Evolutionary conservation across 164 flowering plant species (phyloP), one percentile per base, ranked within the genome.

Genomic region (Aristolochia fimbriata): DNA sequence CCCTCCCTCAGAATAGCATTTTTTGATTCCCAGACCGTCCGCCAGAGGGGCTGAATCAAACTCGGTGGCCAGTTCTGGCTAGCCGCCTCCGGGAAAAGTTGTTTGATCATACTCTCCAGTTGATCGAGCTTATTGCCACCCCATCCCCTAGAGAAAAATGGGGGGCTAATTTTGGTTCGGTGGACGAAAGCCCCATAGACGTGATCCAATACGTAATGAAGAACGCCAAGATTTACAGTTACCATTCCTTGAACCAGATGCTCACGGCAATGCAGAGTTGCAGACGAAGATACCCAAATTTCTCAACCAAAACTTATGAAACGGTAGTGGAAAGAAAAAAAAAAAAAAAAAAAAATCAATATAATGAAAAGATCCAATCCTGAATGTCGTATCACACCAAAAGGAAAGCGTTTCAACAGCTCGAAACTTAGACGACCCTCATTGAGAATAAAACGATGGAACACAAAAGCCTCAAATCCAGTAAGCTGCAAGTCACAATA

Each of bases 81-180:
- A 41, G 69, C 86, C 15, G 74, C 62, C 20, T 81, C 81, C 7
- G 97, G 99, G 65, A 90, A 90, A 31, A 86, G 69, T 67, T 88
- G 87, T 64, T 79, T 81, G 62, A 86, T 83, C 85, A 90, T 67
- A 58, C 61, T 80, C 76, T 90, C 99, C 14, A 93, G 63, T 55
- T 83, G 68, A 51, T 85, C 93, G 61, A 93, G 89, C 82, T 84
- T 83, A 46, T 70, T 52, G 1, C 98, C 97, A 24, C 97, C 99
- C 99, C 96, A 93, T 47, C 99, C 99, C 63, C 85, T 74, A 0
- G 99, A 93, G 62, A 93, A 93, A 65, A 93, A 93, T 9, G 80
- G 97, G 13, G 97, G 76, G 69, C 84, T 84, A 41, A 90, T 50
- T 68, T 79, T 90, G 15, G 91, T 82, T 60, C 99, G 63, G 69